Conservation (phyloP, 2,329 filamentous ascomycete species). For the Graphilbum ipis-grandicollis region DNA sequence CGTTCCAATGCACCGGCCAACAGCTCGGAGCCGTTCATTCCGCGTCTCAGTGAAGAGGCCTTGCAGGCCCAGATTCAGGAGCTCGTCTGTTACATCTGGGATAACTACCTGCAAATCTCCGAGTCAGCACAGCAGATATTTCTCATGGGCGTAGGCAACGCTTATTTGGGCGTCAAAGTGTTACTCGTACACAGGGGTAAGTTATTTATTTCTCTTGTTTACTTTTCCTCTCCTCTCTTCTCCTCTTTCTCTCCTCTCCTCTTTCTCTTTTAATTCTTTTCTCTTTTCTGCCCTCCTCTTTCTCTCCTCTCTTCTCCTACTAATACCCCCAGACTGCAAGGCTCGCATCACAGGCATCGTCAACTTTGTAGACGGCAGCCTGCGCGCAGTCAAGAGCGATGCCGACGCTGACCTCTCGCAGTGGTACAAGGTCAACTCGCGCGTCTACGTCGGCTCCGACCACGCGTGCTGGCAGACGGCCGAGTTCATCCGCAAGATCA, state of each 20-base stretch:
- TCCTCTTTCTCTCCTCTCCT: background rate
- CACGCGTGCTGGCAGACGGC: constrained; percentile 61
- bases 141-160: constrained; percentile 76
- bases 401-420: constrained; percentile 51
- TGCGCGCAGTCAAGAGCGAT: constrained; percentile 67
- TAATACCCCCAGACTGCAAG: constrained; percentile 36
- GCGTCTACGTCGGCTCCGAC: constrained; percentile 57
- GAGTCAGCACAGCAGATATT: constrained; percentile 58
- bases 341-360: constrained; percentile 53
- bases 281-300: constrained; percentile 1
- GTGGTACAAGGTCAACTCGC: constrained; percentile 75
- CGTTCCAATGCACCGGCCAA: constrained; percentile 47
- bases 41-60: constrained; percentile 24
- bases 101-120: constrained; percentile 81
- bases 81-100: constrained; percentile 78
- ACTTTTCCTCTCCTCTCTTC: background rate
- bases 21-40: constrained; percentile 28
- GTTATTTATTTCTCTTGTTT: constrained; percentile 4
- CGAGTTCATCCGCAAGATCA: constrained; percentile 39
- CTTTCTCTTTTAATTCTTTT: constrained; percentile 1
- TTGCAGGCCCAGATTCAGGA: constrained; percentile 49
- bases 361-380: constrained; percentile 62
- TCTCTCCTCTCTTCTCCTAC: background rate
- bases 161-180: constrained; percentile 68
- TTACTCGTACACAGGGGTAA: constrained; percentile 62